phyloP scores from a whole-genome alignment of 495 filamentous ascomycete genomes.

The Aspergillus heteromorphus region DNA sequence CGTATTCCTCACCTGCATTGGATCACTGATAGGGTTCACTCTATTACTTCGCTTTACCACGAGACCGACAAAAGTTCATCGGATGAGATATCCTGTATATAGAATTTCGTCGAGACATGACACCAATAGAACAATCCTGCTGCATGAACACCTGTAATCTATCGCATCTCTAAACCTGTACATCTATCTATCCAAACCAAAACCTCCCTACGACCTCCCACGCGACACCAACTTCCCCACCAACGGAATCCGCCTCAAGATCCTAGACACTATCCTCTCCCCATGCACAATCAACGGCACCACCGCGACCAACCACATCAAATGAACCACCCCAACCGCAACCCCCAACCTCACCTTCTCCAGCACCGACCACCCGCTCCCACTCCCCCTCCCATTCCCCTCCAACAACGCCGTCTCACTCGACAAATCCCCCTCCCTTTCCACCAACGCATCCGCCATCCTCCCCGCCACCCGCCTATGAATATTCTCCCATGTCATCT shows the following conservation, averaged over 20 bases:
- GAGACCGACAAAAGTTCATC: too few relatives aligned
- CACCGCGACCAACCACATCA: slow-evolving; percentile 34
- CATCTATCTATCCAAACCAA: background rate
- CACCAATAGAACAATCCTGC: background rate
- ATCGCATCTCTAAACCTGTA: background rate
- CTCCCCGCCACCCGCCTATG: slow-evolving; percentile 55
- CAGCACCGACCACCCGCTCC: slow-evolving; percentile 1
- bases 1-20: too few relatives aligned
- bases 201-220: background rate
- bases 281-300: slow-evolving; percentile 34
- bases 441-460: slow-evolving; percentile 46
- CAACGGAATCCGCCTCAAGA: slow-evolving; percentile 13
- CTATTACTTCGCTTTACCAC: too few relatives aligned
- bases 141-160: background rate
- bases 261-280: slow-evolving; percentile 23
- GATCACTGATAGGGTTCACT: too few relatives aligned
- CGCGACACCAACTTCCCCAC: background rate
- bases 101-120: background rate
- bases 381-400: background rate
- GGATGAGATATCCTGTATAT: background rate
- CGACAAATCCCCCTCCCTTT: slow-evolving; percentile 14
- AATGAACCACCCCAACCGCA: slow-evolving; percentile 26
- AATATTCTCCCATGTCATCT: slow-evolving; percentile 61
- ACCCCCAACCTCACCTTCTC: slow-evolving; percentile 22
- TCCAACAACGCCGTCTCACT: background rate